Conservation (phyloP, 805 yeast genomes). For the Candida argentea region DNA sequence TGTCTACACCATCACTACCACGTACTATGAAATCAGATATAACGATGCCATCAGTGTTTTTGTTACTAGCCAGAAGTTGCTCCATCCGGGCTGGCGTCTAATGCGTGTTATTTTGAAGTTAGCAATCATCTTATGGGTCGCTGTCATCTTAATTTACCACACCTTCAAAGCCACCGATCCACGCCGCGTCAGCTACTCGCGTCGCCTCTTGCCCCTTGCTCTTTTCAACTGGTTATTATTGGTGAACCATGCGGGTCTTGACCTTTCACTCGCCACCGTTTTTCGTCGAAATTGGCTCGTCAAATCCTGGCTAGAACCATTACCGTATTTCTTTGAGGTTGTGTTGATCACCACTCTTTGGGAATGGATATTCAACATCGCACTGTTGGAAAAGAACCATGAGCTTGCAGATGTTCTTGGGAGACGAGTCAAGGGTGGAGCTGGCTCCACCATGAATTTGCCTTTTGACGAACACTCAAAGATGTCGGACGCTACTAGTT, state of each 20-base stretch:
- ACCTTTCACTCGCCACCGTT: constrained; percentile 15
- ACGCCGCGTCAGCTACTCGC: constrained; percentile 35
- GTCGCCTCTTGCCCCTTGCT: constrained; percentile 39
- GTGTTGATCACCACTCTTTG: constrained; percentile 45
- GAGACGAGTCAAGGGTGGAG: constrained; percentile 41
- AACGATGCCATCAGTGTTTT: constrained; percentile 6
- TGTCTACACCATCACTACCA: constrained; percentile 10
- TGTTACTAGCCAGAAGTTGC: constrained; percentile 2
- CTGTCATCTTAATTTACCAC: constrained; percentile 26
- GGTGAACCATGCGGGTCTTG: constrained; percentile 24
- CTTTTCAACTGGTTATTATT: constrained; percentile 31
- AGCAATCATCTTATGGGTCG: constrained; percentile 19
- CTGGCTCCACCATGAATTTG: too few species aligned
- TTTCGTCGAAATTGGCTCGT: constrained; percentile 25
- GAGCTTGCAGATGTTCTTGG: constrained; percentile 57
- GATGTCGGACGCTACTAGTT: too few species aligned
- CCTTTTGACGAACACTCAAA: too few species aligned
- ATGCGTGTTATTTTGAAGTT: constrained; percentile 19
- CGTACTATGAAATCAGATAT: constrained; percentile 6
- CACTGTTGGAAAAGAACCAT: constrained; percentile 35
- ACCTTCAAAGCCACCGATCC: constrained; percentile 25
- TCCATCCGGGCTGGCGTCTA: constrained; percentile 11
- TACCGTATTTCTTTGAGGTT: constrained; percentile 35
- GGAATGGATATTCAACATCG: constrained; percentile 58
- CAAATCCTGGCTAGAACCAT: constrained; percentile 40